Base-by-base conservation (phyloP, 441 rosid genomes). In the Daphne laureola region DNA sequence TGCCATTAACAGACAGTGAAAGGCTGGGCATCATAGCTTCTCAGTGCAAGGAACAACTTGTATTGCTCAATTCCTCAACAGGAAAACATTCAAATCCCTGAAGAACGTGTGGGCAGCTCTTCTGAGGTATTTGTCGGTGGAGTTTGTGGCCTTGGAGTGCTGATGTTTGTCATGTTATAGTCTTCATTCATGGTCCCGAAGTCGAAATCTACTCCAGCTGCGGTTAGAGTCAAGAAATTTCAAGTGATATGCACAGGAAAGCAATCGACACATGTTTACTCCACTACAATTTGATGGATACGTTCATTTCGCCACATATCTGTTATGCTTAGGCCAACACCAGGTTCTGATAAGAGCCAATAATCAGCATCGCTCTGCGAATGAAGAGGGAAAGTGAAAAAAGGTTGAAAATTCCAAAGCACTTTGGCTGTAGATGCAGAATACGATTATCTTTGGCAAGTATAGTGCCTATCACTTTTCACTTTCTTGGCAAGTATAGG, bases 331-430 rank as follows among this genome's bases (percentile, higher is more conserved):
- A 90, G 80, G 14, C 73, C 89, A 63, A 90, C 81, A 17, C 73
- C 89, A n/a, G 84, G 81, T 61, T 90, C 99, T 66, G 99, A 89
- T 75, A 78, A 77, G 52, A 93, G 93, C 97, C 96, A 87, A 79
- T 90, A 93, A 76, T 93, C 99, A 54, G 83, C 89, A 55, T 79
- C 92, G 66, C 77, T 78, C 99, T 93, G 86, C 73, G 66, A 50
- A 58, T 36, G 58, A 46, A 61, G 55, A 46, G 27, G 53, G 59
- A 47, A 25, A 25, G 61, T 56, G 6, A n/a, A 65, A 5, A 54
- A 31, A 31, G 2, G 11, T 11, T 5, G 38, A 31, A 31, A 31
- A 31, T 31, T 7, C 38, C 0, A 8, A 31, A 9, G 38, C 38
- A 31, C 11, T 31, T 31, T 7, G 38, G 38, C 11, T 31, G 9